Evolutionary conservation across 176 grass and related monocot species (phyloP).

Genomic region (Juncus inflexus): DNA sequence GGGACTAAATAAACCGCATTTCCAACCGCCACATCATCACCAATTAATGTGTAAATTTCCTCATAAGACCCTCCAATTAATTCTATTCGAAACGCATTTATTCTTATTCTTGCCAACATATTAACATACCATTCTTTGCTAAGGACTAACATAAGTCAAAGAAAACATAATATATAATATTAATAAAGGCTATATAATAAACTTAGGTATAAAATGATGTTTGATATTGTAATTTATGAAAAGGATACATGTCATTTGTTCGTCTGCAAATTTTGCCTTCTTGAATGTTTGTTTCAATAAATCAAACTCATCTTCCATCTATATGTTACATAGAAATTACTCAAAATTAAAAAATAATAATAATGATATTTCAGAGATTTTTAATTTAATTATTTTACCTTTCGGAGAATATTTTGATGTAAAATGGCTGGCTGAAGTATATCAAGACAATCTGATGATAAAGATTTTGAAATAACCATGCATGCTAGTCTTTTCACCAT

Average conservation of each 20-base stretch:
- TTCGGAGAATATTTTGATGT: constrained; percentile 35
- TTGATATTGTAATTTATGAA: not conserved
- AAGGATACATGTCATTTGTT: constrained; percentile 67
- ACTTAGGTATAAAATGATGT: not conserved
- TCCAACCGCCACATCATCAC: constrained; percentile 66
- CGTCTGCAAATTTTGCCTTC: constrained; percentile 48
- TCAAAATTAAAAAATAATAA: constrained; percentile 19
- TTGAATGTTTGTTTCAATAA: constrained; percentile 53
- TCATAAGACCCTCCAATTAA: constrained; percentile 69
- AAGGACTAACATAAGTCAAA: constrained; percentile 68
- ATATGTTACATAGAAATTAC: constrained; percentile 9
- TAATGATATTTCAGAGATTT: not conserved
- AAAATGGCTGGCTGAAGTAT: constrained; percentile 71
- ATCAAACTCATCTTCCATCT: constrained; percentile 66
- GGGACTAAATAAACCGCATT: constrained; percentile 91
- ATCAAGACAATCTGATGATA: constrained; percentile 52
- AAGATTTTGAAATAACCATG: constrained; percentile 75
- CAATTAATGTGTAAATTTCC: constrained; percentile 55
- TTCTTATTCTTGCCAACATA: constrained; percentile 76
- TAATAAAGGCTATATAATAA: not conserved
- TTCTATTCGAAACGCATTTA: constrained; percentile 93
- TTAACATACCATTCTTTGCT: constrained; percentile 91
- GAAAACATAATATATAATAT: constrained; percentile 21
- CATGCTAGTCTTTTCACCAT: constrained; percentile 81
- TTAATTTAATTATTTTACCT: constrained; percentile 38